Evolutionary conservation across 106 monocot genomes (phyloP).

Genomic region (Dendrobium catenatum): DNA sequence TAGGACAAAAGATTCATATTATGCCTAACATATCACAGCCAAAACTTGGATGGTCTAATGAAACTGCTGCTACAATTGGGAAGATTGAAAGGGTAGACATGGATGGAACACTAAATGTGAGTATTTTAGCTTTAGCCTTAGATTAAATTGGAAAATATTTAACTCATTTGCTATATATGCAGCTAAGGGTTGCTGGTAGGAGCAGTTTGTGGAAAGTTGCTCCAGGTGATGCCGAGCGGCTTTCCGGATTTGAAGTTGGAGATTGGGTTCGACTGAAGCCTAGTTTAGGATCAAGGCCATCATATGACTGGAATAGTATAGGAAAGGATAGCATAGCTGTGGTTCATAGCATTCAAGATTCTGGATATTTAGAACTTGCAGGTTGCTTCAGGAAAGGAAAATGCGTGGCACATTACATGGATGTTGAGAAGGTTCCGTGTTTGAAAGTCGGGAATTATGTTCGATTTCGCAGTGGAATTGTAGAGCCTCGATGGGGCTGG

Average conservation of each 20-base stretch:
- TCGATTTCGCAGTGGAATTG: conserved; percentile 60
- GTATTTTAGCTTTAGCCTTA: conserved; percentile 4
- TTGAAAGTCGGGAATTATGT: conserved; percentile 77
- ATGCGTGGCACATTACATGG: conserved; percentile 86
- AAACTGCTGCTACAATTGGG: conserved; percentile 87
- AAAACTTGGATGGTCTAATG: conserved; percentile 91
- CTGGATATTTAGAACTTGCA: conserved; percentile 85
- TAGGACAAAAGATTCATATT: conserved; percentile 85
- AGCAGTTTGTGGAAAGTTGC: conserved; percentile 90
- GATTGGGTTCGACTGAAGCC: conserved; percentile 90
- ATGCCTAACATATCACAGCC: conserved; percentile 62
- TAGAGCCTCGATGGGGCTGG: conserved; percentile 99
- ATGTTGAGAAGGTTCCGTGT: conserved; percentile 75
- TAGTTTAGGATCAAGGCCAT: conserved; percentile 60
- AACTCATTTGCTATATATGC: conserved; percentile 15
- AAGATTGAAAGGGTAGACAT: conserved; percentile 79
- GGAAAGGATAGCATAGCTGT: conserved; percentile 93
- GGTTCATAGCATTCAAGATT: conserved; percentile 93
- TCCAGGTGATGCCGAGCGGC: conserved; percentile 88
- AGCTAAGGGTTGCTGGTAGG: conserved; percentile 90
- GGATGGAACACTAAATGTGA: conserved; percentile 98
- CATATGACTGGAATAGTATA: conserved; percentile 86
- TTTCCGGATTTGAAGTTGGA: conserved; percentile 95
- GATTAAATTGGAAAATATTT: not conserved
- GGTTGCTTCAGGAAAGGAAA: conserved; percentile 94